Percentiles rank a stretch among this genome's conserved stretches.
Evolutionary conservation across 106 monocot genomes (phyloP).

Genomic region (Amphibolis antarctica): DNA sequence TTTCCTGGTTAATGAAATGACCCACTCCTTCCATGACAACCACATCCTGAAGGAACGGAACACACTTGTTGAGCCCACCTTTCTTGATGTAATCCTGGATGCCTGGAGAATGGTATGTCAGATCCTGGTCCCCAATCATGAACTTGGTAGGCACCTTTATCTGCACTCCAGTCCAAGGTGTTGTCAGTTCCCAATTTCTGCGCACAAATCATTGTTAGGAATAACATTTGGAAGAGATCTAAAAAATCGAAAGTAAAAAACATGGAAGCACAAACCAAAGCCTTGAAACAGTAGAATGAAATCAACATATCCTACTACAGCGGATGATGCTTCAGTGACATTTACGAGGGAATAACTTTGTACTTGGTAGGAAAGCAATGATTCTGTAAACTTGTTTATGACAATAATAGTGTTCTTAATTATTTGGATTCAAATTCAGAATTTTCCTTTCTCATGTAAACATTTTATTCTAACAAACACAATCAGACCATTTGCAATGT

Average conservation of each 20-base stretch:
- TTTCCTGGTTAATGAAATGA: constrained; percentile 17
- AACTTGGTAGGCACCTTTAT: constrained; percentile 18
- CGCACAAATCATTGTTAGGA: neutral
- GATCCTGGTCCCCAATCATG: constrained; percentile 14
- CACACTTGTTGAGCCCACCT: constrained; percentile 12
- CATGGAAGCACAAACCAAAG: neutral
- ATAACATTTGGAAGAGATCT: neutral
- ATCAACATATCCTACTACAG: too few species aligned
- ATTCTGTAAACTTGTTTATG: too few species aligned
- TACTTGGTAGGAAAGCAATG: too few species aligned
- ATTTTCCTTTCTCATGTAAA: too few species aligned
- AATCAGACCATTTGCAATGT: too few species aligned
- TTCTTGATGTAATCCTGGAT: constrained; percentile 12
- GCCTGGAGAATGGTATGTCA: constrained; percentile 17
- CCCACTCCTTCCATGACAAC: constrained; percentile 17
- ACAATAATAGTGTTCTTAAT: too few species aligned
- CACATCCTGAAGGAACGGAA: constrained; percentile 15
- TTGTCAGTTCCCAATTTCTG: constrained; percentile 17
- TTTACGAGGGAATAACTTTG: too few species aligned
- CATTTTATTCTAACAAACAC: too few species aligned
- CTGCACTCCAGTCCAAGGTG: constrained; percentile 14
- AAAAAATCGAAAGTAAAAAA: neutral
- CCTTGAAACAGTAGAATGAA: too few species aligned
- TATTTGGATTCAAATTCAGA: too few species aligned
- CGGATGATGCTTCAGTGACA: too few species aligned